phyloP scores from a whole-genome alignment of 192 early-diverging fungal species.

The Backusella morwellensis region DNA sequence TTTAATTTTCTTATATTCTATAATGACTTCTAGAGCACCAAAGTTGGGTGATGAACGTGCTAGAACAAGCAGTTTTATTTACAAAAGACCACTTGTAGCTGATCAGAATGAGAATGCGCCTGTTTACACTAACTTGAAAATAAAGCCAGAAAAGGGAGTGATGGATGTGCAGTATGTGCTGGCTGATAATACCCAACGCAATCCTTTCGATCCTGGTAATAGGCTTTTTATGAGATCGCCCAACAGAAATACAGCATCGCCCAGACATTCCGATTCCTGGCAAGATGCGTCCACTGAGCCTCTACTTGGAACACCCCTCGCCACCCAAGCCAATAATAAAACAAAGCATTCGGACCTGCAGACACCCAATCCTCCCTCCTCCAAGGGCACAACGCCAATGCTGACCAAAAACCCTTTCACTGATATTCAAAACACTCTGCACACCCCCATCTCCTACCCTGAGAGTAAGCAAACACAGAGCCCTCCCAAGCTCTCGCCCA shows the following conservation, averaged over 20 bases:
- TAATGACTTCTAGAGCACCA: background rate
- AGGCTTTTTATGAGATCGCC: background rate
- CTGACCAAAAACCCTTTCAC: background rate
- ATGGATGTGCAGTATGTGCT: background rate
- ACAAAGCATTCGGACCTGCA: background rate
- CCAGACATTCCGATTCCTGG: background rate
- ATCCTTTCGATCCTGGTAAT: background rate
- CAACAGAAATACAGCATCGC: background rate
- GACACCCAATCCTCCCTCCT: background rate
- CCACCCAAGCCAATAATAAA: background rate
- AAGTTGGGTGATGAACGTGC: background rate
- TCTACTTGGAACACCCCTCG: background rate
- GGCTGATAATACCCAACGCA: background rate
- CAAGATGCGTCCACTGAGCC: slow-evolving; percentile 12
- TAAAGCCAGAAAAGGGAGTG: background rate
- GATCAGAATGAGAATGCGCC: background rate
- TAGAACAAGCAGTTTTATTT: background rate
- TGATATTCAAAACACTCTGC: background rate
- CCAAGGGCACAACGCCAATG: background rate
- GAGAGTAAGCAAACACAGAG: background rate
- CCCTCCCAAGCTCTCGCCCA: background rate
- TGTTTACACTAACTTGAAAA: background rate
- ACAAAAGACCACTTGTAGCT: background rate
- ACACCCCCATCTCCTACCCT: background rate
- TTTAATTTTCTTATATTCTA: background rate